Evolutionary conservation across 345 rosid species (phyloP).

Genomic region (Euphorbia peplus): DNA sequence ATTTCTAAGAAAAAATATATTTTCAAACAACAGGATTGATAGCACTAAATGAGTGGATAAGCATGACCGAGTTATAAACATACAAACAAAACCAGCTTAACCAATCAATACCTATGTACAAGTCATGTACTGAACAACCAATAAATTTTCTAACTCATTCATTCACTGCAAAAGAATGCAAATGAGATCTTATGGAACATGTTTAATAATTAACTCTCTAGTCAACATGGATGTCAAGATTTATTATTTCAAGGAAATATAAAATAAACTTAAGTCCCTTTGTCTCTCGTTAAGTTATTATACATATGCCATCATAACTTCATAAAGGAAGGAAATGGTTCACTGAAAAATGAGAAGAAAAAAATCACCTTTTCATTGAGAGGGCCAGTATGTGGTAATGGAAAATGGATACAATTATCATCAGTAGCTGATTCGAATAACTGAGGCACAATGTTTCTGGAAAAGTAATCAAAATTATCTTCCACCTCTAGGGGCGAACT

Average conservation of each 20-base stretch:
- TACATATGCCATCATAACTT: background rate
- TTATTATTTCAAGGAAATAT: background rate
- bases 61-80: background rate
- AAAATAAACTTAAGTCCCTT: background rate
- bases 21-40: background rate
- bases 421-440: slow-evolving; percentile 59
- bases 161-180: background rate
- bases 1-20: background rate
- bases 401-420: slow-evolving; percentile 60
- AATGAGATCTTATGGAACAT: background rate
- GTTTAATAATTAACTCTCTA: background rate
- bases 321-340: background rate
- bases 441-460: slow-evolving; percentile 52
- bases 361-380: slow-evolving; percentile 66
- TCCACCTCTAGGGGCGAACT: slow-evolving; percentile 31
- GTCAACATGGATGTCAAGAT: background rate
- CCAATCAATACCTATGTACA: background rate
- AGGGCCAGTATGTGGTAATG: slow-evolving; percentile 65
- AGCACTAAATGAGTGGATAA: background rate
- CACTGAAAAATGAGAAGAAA: background rate
- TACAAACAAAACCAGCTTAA: background rate
- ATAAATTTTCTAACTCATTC: background rate
- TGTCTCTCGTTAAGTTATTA: background rate
- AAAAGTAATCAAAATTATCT: slow-evolving; percentile 40
- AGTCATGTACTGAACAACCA: background rate